Evolutionary conservation across 371 early-diverging fungal species (phyloP).

Genomic region (Lichtheimia corymbifera): DNA sequence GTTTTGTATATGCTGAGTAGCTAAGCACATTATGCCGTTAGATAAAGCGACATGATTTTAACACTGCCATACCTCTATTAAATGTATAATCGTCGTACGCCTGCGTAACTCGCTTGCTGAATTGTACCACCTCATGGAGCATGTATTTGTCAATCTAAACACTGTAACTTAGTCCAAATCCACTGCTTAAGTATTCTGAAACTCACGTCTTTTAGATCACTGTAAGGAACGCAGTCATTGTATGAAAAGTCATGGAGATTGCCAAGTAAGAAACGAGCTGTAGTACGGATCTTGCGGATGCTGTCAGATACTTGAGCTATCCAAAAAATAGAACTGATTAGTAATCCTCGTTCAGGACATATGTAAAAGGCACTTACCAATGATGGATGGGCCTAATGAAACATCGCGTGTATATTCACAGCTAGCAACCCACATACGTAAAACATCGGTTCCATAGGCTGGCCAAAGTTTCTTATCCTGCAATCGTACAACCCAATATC

Average conservation of each 20-base stretch:
- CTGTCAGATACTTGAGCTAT: constrained; percentile 64
- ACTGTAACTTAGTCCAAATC: too few relatives aligned
- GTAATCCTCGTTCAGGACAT: neutral
- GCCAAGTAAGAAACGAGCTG: constrained; percentile 81
- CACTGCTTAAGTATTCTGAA: too few relatives aligned
- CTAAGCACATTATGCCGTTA: neutral
- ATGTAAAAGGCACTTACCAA: constrained; percentile 35
- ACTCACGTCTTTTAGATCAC: constrained; percentile 50
- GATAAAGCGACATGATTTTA: neutral
- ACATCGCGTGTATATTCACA: constrained; percentile 84
- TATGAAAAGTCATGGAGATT: constrained; percentile 70
- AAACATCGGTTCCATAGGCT: constrained; percentile 84
- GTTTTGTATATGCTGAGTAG: constrained; percentile 49
- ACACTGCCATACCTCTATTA: constrained; percentile 55
- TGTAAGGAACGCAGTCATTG: constrained; percentile 52
- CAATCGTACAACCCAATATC: neutral
- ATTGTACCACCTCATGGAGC: constrained; percentile 66
- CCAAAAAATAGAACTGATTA: neutral
- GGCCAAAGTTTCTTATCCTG: constrained; percentile 67
- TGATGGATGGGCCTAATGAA: constrained; percentile 68
- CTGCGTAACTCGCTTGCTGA: constrained; percentile 54
- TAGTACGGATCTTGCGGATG: constrained; percentile 78
- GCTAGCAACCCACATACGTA: constrained; percentile 85
- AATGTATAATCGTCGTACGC: constrained; percentile 69
- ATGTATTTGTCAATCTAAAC: constrained; percentile 71